Conservation (phyloP, 306 rosid genomes). For the Castanopsis chinensis region DNA sequence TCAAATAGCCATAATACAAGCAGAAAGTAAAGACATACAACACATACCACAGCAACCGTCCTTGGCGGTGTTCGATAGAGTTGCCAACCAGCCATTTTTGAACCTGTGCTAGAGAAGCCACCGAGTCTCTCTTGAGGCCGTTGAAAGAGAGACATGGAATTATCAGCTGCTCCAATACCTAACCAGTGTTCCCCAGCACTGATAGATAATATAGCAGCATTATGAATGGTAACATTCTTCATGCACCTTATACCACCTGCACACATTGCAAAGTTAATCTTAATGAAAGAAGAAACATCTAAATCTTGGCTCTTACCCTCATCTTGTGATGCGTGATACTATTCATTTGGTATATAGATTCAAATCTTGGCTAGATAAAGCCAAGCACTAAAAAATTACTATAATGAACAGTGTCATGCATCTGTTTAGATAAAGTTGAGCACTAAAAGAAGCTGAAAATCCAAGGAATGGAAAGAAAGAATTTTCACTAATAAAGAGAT, state of each 20-base stretch:
- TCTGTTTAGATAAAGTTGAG: neutral
- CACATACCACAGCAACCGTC: slow-evolving; percentile 82
- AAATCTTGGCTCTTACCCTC: too few relatives aligned
- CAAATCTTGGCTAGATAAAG: too few relatives aligned
- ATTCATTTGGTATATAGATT: too few relatives aligned
- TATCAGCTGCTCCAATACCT: slow-evolving; percentile 98
- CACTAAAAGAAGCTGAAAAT: slow-evolving; percentile 7
- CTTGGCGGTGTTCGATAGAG: slow-evolving; percentile 94
- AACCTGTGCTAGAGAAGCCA: slow-evolving; percentile 68
- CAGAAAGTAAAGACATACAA: slow-evolving; percentile 10
- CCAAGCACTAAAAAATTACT: too few relatives aligned
- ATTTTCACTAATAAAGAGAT: slow-evolving; percentile 11
- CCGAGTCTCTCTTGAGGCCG: slow-evolving; percentile 99
- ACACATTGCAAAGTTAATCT: neutral
- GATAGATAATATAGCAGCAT: slow-evolving; percentile 76
- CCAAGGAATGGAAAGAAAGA: slow-evolving; percentile 20
- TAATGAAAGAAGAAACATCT: slow-evolving; percentile 12
- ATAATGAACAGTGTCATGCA: neutral
- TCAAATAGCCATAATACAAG: neutral
- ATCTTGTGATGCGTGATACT: too few relatives aligned
- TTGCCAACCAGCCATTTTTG: slow-evolving; percentile 95
- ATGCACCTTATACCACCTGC: slow-evolving; percentile 88
- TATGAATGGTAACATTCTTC: slow-evolving; percentile 87
- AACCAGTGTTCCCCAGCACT: slow-evolving; percentile 98
- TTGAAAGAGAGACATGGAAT: slow-evolving; percentile 90